Evolutionary conservation across 2,329 filamentous ascomycete genomes (phyloP).

Genomic region (Neofusicoccum umdonicola): DNA sequence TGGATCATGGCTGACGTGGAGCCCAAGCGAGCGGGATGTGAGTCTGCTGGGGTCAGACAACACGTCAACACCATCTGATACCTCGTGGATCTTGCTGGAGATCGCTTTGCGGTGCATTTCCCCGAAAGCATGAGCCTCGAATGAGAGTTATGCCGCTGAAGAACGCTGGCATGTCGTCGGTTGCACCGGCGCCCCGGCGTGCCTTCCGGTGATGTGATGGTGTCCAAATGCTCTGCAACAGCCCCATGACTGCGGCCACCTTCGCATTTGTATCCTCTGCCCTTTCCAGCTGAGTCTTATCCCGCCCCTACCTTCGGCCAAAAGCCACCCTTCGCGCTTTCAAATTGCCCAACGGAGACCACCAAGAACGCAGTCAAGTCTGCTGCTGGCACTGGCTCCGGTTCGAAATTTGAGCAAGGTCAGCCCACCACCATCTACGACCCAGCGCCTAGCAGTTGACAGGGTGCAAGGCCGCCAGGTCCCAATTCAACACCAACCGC

Average conservation of each 20-base stretch:
- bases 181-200: background rate
- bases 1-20: background rate
- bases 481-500: conserved; percentile 41
- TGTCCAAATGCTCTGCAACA: background rate
- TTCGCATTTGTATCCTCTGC: background rate
- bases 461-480: conserved; percentile 18
- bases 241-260: background rate
- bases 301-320: background rate
- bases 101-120: too few relatives aligned
- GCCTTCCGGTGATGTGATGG: conserved; percentile 4
- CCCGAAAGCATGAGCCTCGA: too few relatives aligned
- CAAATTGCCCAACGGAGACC: background rate
- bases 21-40: background rate
- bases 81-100: background rate
- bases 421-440: too few relatives aligned
- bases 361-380: conserved; percentile 1
- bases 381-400: background rate
- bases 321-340: too few relatives aligned
- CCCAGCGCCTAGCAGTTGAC: background rate
- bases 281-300: background rate
- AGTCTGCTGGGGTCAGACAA: too few relatives aligned
- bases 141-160: background rate
- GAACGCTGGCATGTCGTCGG: conserved; percentile 4
- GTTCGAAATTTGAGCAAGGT: conserved; percentile 15
- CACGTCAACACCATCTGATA: too few relatives aligned